phyloP scores from a whole-genome alignment of 768 basidiomycete genomes.

The Pulveroboletus sp. region DNA sequence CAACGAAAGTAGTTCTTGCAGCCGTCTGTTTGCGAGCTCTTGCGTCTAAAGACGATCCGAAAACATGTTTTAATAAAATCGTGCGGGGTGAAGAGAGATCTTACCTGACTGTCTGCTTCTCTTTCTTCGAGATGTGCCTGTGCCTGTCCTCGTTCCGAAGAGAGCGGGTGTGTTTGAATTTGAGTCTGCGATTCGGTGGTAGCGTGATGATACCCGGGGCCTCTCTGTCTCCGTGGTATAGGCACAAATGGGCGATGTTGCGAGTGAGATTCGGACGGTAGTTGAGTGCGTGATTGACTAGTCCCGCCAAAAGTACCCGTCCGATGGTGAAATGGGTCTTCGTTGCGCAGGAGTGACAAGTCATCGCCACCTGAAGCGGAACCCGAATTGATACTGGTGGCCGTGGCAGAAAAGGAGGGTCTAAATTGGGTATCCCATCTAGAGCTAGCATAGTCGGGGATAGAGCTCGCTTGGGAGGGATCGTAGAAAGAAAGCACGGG shows the following conservation, averaged over 20 bases:
- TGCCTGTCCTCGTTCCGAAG: neutral
- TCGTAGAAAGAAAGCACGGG: constrained; percentile 55
- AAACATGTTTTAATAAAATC: neutral
- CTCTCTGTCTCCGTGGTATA: constrained; percentile 7
- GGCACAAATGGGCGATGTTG: constrained; percentile 15
- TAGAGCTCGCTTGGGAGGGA: constrained; percentile 36
- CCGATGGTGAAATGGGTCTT: neutral
- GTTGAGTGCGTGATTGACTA: neutral
- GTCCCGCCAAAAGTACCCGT: neutral
- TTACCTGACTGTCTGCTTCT: constrained; percentile 7
- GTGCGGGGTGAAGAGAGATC: neutral
- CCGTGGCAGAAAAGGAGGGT: constrained; percentile 6
- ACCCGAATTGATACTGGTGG: neutral
- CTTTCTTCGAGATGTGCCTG: constrained; percentile 7
- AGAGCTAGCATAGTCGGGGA: constrained; percentile 41
- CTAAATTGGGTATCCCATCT: constrained; percentile 22
- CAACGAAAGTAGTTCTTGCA: constrained; percentile 24
- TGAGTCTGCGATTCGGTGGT: neutral
- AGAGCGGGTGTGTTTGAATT: neutral
- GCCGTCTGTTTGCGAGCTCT: constrained; percentile 18
- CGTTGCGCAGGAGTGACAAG: constrained; percentile 1
- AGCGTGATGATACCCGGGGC: neutral
- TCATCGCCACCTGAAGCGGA: neutral
- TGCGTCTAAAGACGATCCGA: neutral
- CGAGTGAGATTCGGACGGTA: neutral